Evolutionary conservation across 495 filamentous ascomycete species (phyloP).

Genomic region (Hyaloscypha variabilis): DNA sequence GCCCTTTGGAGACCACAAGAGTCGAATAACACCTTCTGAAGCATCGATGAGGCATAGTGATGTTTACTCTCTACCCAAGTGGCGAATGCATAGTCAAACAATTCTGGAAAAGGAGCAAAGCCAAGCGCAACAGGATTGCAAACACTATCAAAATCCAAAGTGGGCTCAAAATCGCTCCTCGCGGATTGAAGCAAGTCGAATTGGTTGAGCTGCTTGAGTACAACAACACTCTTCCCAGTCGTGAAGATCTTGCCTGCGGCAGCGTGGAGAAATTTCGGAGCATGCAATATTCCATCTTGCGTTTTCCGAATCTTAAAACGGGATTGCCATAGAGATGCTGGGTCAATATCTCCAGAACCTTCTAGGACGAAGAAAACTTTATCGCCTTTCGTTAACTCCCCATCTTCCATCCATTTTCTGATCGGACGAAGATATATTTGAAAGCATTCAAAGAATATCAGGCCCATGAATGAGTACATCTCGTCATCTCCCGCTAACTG

Average conservation of each 20-base stretch:
- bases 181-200: constrained; percentile 34
- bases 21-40: constrained; percentile 67
- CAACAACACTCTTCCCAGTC: constrained; percentile 84
- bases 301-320: constrained; percentile 67
- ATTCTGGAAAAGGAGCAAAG: constrained; percentile 73
- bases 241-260: constrained; percentile 74
- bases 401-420: constrained; percentile 82
- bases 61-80: constrained; percentile 73
- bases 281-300: constrained; percentile 56
- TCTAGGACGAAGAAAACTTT: constrained; percentile 75
- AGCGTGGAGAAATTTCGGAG: constrained; percentile 73
- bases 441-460: constrained; percentile 81
- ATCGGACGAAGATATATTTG: constrained; percentile 81
- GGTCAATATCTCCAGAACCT: constrained; percentile 55
- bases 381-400: constrained; percentile 64
- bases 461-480: constrained; percentile 61
- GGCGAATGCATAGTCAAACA: constrained; percentile 70
- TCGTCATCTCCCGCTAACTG: constrained; percentile 68
- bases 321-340: constrained; percentile 72
- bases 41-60: constrained; percentile 62
- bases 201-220: constrained; percentile 66
- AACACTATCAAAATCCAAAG: constrained; percentile 58
- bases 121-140: constrained; percentile 42
- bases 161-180: constrained; percentile 36
- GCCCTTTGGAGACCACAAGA: constrained; percentile 67